Evolutionary conservation across 441 rosid species (phyloP).

Genomic region (Sinapis alba): DNA sequence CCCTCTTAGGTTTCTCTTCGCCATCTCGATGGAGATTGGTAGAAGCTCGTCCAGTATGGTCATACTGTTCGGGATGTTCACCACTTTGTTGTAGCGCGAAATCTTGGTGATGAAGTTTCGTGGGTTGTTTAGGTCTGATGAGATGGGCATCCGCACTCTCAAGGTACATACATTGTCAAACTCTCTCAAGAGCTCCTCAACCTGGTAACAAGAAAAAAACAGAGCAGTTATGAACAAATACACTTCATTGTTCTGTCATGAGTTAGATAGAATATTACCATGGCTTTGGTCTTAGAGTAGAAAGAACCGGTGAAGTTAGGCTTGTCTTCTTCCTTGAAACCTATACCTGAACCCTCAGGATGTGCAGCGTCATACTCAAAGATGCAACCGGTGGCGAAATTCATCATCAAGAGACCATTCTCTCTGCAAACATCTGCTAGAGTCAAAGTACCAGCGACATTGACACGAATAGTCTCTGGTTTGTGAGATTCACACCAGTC

Average conservation of each 20-base stretch:
- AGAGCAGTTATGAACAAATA: constrained; percentile 20
- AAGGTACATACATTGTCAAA: constrained; percentile 58
- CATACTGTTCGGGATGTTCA: constrained; percentile 64
- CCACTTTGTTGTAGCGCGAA: constrained; percentile 52
- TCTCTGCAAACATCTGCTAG: constrained; percentile 58
- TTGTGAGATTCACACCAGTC: constrained; percentile 67
- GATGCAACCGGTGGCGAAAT: constrained; percentile 61
- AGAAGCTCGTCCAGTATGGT: constrained; percentile 60
- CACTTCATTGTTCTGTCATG: neutral
- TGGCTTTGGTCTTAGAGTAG: constrained; percentile 57
- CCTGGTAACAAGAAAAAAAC: constrained; percentile 36
- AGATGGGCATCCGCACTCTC: constrained; percentile 61
- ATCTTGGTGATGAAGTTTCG: constrained; percentile 57
- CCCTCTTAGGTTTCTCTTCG: constrained; percentile 53
- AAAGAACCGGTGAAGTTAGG: constrained; percentile 57
- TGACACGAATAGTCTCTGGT: constrained; percentile 52
- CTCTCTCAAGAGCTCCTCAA: constrained; percentile 54
- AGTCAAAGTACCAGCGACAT: constrained; percentile 58
- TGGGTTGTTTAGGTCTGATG: constrained; percentile 60
- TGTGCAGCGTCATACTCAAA: constrained; percentile 55
- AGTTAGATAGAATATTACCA: constrained; percentile 41
- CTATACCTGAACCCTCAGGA: constrained; percentile 53
- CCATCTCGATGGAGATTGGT: constrained; percentile 61
- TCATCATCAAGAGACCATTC: constrained; percentile 49
- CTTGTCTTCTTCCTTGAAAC: constrained; percentile 62